phyloP scores from a whole-genome alignment of 139 green algal genomes.

The Volvox africanus region DNA sequence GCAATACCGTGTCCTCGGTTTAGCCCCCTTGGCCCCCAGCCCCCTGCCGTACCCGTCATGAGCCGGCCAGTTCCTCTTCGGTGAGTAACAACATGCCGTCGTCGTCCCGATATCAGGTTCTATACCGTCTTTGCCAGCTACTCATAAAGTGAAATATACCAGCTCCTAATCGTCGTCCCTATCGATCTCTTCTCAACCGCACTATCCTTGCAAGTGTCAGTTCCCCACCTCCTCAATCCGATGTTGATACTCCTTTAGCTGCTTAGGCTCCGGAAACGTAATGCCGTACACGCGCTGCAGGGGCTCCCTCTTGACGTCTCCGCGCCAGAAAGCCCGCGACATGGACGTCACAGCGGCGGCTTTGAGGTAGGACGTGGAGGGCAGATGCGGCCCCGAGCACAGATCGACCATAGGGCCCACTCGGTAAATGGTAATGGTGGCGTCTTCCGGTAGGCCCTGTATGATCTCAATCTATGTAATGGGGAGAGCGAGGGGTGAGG shows the following conservation, averaged over 20 bases:
- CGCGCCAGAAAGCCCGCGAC: conserved; percentile 91
- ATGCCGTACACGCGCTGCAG: conserved; percentile 97
- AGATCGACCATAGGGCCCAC: conserved; percentile 97
- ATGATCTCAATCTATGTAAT: conserved; percentile 96
- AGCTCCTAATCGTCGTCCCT: too few species aligned
- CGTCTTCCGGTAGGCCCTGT: conserved; percentile 82
- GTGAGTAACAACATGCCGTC: too few species aligned
- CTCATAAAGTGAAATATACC: too few species aligned
- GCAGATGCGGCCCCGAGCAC: conserved; percentile 95
- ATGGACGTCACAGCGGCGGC: conserved; percentile 82
- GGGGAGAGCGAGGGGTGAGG: too few species aligned
- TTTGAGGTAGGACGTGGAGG: conserved; percentile 83
- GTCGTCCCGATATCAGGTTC: too few species aligned
- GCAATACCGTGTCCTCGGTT: too few species aligned
- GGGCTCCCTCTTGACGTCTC: conserved; percentile 61
- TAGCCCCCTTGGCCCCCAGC: too few species aligned
- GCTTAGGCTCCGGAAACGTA: conserved; percentile 95
- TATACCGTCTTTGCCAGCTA: too few species aligned
- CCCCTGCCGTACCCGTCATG: too few species aligned
- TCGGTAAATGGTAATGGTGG: conserved; percentile 92
- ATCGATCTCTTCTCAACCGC: too few species aligned
- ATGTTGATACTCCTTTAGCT: conserved; percentile 96
- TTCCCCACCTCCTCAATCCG: conserved; percentile 72
- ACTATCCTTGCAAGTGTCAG: too few species aligned
- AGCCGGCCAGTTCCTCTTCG: too few species aligned